Evolutionary conservation across 2,329 filamentous ascomycete genomes (phyloP).

Genomic region (Gliomastix tumulicola): DNA sequence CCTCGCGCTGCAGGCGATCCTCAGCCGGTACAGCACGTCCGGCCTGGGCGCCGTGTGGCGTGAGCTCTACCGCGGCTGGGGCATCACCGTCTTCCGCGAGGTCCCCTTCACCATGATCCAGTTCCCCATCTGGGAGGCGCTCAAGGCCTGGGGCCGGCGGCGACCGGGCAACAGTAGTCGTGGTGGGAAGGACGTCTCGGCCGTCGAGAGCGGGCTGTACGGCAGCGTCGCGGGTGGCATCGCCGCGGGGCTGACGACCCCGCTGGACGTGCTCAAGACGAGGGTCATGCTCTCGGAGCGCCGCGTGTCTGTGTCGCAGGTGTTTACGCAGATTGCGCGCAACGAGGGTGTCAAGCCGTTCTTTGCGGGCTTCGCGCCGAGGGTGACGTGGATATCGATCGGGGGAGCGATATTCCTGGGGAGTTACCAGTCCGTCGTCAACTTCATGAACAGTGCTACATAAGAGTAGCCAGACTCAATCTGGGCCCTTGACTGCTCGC

Average conservation of each 20-base stretch:
- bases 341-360: slow-evolving; percentile 62
- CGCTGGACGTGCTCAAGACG: slow-evolving; percentile 94
- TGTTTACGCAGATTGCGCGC: slow-evolving; percentile 58
- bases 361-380: slow-evolving; percentile 70
- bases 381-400: slow-evolving; percentile 90
- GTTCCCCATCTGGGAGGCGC: slow-evolving; percentile 91
- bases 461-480: background rate
- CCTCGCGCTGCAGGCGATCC: slow-evolving; percentile 63
- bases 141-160: slow-evolving; percentile 66
- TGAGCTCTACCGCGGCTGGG: slow-evolving; percentile 87
- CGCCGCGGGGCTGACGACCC: slow-evolving; percentile 83
- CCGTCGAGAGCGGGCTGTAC: slow-evolving; percentile 74
- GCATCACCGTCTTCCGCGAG: slow-evolving; percentile 88
- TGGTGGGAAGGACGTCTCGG: slow-evolving; percentile 45
- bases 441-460: slow-evolving; percentile 45
- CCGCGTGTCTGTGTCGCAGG: slow-evolving; percentile 47
- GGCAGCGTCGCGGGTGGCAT: slow-evolving; percentile 79
- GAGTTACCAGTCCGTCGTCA: slow-evolving; percentile 84
- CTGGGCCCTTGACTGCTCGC: too few species aligned
- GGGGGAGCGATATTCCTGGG: slow-evolving; percentile 93
- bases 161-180: slow-evolving; percentile 5
- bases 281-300: slow-evolving; percentile 83
- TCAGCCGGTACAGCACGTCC: slow-evolving; percentile 34
- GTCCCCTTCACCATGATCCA: slow-evolving; percentile 97
- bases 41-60: slow-evolving; percentile 58